Percentiles rank a stretch among this genome's conserved stretches.
Conservation (phyloP, 1,139 yeast genomes). For the Candida buenavistaensis region DNA sequence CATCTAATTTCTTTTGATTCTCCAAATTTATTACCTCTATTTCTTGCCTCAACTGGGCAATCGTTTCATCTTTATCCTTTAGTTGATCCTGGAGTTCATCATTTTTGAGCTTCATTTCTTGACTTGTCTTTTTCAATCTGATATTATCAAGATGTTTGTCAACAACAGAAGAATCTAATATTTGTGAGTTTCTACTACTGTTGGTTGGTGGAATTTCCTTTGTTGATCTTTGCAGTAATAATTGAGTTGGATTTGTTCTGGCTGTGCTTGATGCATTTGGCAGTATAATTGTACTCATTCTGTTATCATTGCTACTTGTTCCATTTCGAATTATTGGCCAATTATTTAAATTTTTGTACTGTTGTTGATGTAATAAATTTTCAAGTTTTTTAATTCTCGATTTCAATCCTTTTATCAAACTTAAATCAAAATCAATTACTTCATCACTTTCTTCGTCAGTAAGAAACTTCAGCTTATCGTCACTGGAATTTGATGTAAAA, state of each 20-base stretch:
- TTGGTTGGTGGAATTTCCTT: conserved; percentile 11
- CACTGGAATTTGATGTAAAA: conserved; percentile 25
- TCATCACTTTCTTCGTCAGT: conserved; percentile 19
- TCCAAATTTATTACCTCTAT: conserved; percentile 10
- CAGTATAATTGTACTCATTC: conserved; percentile 23
- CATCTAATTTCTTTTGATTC: conserved; percentile 8
- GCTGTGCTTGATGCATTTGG: conserved; percentile 11
- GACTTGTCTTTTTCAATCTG: conserved; percentile 33
- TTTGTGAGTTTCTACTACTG: conserved; percentile 16
- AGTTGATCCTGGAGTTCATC: conserved; percentile 15
- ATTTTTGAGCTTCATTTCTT: conserved; percentile 17
- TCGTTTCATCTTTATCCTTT: conserved; percentile 9
- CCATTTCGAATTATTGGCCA: conserved; percentile 49
- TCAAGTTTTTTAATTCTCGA: conserved; percentile 64
- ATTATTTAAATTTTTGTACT: conserved; percentile 53
- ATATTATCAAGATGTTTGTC: conserved; percentile 48
- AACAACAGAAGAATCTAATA: conserved; percentile 38
- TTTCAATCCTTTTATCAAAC: conserved; percentile 55
- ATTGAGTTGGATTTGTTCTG: conserved; percentile 23
- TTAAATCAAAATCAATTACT: conserved; percentile 31
- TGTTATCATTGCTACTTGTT: conserved; percentile 13
- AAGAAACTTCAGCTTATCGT: conserved; percentile 15
- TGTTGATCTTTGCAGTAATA: conserved; percentile 18
- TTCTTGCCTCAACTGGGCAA: conserved; percentile 10
- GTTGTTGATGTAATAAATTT: conserved; percentile 64